phyloP scores from a whole-genome alignment of 2,329 filamentous ascomycete genomes.

The Huntiella savannae region DNA sequence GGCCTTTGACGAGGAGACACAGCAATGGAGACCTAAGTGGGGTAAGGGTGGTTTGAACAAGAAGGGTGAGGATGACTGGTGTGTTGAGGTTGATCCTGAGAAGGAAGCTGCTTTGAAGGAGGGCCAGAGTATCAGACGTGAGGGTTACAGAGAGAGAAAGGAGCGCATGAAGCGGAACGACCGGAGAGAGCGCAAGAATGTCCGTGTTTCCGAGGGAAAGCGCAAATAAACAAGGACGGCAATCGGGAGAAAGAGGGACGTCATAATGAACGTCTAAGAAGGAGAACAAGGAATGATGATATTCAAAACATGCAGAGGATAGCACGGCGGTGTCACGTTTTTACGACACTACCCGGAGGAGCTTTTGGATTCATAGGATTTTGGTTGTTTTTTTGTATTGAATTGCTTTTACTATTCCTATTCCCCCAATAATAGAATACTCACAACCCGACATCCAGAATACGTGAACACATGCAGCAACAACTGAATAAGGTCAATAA shows the following conservation, averaged over 20 bases:
- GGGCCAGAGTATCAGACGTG: slow-evolving; percentile 40
- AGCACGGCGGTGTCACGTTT: too few relatives aligned
- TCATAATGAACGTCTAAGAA: too few relatives aligned
- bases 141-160: slow-evolving; percentile 42
- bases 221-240: slow-evolving; percentile 7
- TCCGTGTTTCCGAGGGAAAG: slow-evolving; percentile 24
- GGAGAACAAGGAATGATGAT: too few relatives aligned
- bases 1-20: slow-evolving; percentile 64
- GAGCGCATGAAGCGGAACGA: slow-evolving; percentile 56
- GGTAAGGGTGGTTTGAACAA: slow-evolving; percentile 86
- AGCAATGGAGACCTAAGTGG: slow-evolving; percentile 88
- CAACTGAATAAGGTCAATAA: too few relatives aligned
- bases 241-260: background rate
- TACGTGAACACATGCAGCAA: too few relatives aligned
- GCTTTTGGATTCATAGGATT: too few relatives aligned
- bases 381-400: too few relatives aligned
- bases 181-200: slow-evolving; percentile 48
- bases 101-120: slow-evolving; percentile 45
- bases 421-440: too few relatives aligned
- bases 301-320: too few relatives aligned
- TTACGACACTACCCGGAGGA: too few relatives aligned
- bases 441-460: too few relatives aligned
- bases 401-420: too few relatives aligned
- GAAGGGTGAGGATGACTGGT: slow-evolving; percentile 63
- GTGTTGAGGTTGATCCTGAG: slow-evolving; percentile 77